Conservation (phyloP, 1,284 basidiomycete species). For the Takashimella tepidaria region DNA sequence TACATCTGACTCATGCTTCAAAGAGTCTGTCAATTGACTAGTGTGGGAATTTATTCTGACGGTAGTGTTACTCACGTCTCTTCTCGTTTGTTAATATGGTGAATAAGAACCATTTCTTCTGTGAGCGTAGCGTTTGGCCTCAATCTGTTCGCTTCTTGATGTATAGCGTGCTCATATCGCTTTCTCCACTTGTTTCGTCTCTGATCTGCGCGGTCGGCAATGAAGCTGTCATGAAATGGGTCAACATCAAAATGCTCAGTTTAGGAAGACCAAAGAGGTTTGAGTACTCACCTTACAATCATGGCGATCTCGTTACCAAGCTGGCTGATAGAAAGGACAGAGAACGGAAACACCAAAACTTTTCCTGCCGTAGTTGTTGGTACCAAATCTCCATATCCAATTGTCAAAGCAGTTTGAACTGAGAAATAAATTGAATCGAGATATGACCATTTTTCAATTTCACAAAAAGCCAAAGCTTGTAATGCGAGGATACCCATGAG, state of each 20-base stretch:
- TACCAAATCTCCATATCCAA: slow-evolving; percentile 46
- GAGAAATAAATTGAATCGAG: slow-evolving; percentile 37
- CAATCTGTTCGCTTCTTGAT: slow-evolving; percentile 24
- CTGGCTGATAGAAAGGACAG: slow-evolving; percentile 46
- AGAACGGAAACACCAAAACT: slow-evolving; percentile 47
- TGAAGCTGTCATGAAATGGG: slow-evolving; percentile 19
- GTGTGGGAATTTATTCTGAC: no score
- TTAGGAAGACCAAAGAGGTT: not conserved
- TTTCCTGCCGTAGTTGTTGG: slow-evolving; percentile 36
- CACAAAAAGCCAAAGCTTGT: slow-evolving; percentile 38
- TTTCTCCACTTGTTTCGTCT: slow-evolving; percentile 42
- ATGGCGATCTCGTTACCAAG: slow-evolving; percentile 48
- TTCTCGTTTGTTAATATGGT: slow-evolving; percentile 41
- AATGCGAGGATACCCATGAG: slow-evolving; percentile 44
- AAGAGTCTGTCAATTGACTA: no score
- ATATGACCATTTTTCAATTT: slow-evolving; percentile 43
- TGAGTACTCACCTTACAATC: slow-evolving; percentile 29
- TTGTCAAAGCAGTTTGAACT: slow-evolving; percentile 34
- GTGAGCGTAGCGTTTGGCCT: slow-evolving; percentile 35
- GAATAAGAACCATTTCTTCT: slow-evolving; percentile 45
- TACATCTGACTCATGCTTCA: slow-evolving; percentile 39
- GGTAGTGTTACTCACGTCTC: slow-evolving; percentile 27
- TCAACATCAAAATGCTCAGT: not conserved
- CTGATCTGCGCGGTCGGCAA: slow-evolving; percentile 28
- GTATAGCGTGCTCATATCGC: slow-evolving; percentile 37